Percentiles rank a stretch among this genome's conserved stretches.
Evolutionary conservation across 768 basidiomycete genomes (phyloP).

Genomic region (Boletus sensibilis): DNA sequence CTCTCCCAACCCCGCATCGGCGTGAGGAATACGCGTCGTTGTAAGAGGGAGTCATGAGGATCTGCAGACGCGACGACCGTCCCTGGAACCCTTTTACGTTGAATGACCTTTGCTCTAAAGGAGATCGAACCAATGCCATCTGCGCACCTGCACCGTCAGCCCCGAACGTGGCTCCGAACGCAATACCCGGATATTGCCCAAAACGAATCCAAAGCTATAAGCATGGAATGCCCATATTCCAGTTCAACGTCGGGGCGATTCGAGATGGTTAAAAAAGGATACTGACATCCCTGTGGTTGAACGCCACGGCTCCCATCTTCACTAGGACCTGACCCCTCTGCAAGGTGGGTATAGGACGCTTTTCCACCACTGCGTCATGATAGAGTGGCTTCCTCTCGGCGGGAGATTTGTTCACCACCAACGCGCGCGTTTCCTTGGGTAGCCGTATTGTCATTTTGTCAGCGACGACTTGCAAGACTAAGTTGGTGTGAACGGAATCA

Average conservation of each 20-base stretch:
- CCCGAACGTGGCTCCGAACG: slow-evolving; percentile 59
- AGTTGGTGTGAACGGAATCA: neutral
- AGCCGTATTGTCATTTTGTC: slow-evolving; percentile 14
- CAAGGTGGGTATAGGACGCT: slow-evolving; percentile 49
- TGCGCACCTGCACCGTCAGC: slow-evolving; percentile 70
- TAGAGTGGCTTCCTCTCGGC: slow-evolving; percentile 42
- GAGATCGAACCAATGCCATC: neutral
- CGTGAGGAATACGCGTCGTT: slow-evolving; percentile 69
- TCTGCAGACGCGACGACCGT: slow-evolving; percentile 58
- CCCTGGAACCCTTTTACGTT: slow-evolving; percentile 40
- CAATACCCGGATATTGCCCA: slow-evolving; percentile 65
- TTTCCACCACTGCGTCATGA: slow-evolving; percentile 56
- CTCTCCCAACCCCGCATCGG: slow-evolving; percentile 78
- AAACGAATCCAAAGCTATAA: slow-evolving; percentile 70
- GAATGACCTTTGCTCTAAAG: neutral
- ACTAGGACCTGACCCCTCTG: slow-evolving; percentile 62
- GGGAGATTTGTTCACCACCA: slow-evolving; percentile 48
- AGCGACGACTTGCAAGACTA: neutral
- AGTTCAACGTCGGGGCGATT: neutral
- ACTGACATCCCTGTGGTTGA: slow-evolving; percentile 75
- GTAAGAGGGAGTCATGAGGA: slow-evolving; percentile 52
- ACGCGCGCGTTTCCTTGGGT: slow-evolving; percentile 46
- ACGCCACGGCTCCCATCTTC: slow-evolving; percentile 63
- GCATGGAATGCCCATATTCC: neutral
- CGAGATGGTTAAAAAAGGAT: neutral